A percentile compares a stretch with the other conserved stretches of the same genome.
phyloP scores from a whole-genome alignment of 768 basidiomycete species.

The Botryobasidium botryosum region DNA sequence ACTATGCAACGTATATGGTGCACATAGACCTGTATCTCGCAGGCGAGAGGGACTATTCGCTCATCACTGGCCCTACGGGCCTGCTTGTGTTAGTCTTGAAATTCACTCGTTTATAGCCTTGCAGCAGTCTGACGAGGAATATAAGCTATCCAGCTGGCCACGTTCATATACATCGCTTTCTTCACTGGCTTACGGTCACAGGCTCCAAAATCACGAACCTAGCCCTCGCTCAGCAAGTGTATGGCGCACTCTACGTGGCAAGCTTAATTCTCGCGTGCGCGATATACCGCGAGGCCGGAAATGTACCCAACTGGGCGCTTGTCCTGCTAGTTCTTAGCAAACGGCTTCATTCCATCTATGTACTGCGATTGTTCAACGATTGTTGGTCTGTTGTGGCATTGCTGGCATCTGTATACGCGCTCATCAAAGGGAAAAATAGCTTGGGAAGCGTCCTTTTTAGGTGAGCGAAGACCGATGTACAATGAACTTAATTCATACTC shows the following conservation, averaged over 20 bases:
- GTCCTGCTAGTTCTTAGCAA: conserved; percentile 74
- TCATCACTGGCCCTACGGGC: conserved; percentile 79
- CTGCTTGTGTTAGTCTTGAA: conserved; percentile 69
- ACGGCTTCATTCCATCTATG: conserved; percentile 83
- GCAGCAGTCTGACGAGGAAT: neutral
- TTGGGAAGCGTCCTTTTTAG: conserved; percentile 54
- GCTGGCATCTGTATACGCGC: conserved; percentile 49
- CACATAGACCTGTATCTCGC: conserved; percentile 63
- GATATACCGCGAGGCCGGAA: conserved; percentile 47
- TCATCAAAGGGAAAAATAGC: conserved; percentile 41
- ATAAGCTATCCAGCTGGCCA: conserved; percentile 89
- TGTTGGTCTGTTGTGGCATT: conserved; percentile 63
- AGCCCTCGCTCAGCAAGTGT: conserved; percentile 56
- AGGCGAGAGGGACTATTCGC: conserved; percentile 69
- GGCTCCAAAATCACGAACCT: conserved; percentile 34
- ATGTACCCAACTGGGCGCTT: conserved; percentile 53
- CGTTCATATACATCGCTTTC: conserved; percentile 57
- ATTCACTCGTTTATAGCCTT: conserved; percentile 3
- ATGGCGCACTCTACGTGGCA: conserved; percentile 51
- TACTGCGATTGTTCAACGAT: conserved; percentile 87
- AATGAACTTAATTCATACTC: neutral
- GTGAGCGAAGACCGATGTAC: conserved; percentile 25
- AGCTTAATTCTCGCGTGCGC: conserved; percentile 46
- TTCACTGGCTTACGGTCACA: conserved; percentile 44
- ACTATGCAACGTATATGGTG: conserved; percentile 92